phyloP scores from a whole-genome alignment of 2,329 filamentous ascomycete genomes.

The Arthrinium phaeospermum region DNA sequence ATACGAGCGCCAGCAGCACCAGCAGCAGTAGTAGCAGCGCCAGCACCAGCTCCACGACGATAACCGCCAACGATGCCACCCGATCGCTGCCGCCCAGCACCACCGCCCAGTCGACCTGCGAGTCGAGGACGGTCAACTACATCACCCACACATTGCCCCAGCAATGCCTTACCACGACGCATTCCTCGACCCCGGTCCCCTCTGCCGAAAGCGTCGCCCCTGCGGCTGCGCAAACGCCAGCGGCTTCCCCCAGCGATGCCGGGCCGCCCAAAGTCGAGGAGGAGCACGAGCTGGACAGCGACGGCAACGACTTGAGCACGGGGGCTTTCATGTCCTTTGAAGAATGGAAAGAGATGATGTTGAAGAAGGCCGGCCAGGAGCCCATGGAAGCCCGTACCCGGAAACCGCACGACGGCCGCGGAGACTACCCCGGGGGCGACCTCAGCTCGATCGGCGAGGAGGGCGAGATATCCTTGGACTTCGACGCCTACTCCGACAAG shows the following conservation, averaged over 20 bases:
- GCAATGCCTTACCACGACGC: conserved; percentile 73
- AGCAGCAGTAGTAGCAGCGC: neutral
- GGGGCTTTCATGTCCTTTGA: conserved; percentile 92
- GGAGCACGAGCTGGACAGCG: conserved; percentile 67
- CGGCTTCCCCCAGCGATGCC: conserved; percentile 14
- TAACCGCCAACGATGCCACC: conserved; percentile 7
- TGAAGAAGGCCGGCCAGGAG: conserved; percentile 82
- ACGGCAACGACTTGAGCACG: conserved; percentile 61
- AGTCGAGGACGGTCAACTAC: conserved; percentile 75
- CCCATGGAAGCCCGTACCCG: conserved; percentile 69
- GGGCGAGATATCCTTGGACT: conserved; percentile 74
- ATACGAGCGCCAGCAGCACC: neutral
- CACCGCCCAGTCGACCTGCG: conserved; percentile 49
- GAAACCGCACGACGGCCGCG: conserved; percentile 56
- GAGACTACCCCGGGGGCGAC: conserved; percentile 64
- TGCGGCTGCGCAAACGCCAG: conserved; percentile 19
- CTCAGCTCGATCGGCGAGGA: conserved; percentile 86
- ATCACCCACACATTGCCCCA: conserved; percentile 80
- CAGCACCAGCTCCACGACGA: neutral
- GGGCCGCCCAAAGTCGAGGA: conserved; percentile 33
- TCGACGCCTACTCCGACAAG: conserved; percentile 55
- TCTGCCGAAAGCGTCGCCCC: conserved; percentile 30
- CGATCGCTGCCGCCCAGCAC: conserved; percentile 12
- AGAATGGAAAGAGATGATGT: conserved; percentile 95
- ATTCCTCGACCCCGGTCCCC: conserved; percentile 43